Base-by-base conservation (phyloP, 768 basidiomycete genomes). In the Amyloporia xantha region DNA sequence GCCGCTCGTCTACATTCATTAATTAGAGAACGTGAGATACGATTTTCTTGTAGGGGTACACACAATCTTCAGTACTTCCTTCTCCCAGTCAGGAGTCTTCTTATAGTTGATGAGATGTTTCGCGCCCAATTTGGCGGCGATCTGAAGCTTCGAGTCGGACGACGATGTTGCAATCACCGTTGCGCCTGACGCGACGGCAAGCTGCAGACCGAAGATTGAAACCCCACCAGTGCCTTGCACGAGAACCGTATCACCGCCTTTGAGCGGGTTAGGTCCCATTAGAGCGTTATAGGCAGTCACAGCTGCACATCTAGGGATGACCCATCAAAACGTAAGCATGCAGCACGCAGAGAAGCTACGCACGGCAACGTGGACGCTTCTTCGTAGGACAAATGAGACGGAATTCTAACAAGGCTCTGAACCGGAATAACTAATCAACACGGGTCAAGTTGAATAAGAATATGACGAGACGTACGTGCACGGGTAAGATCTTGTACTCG, bases 121-220 rank as follows among this genome's bases (percentile, higher is more conserved):
- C 11, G 70, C 74, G 19, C 83, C 81, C 17, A 82, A 71, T 38
- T 70, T 71, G 39, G 68, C 63, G 7, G 72, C 80, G 24, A 74
- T 53, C 51, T 74, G 68, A 13, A 84, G 68, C 56, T 86, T 87
- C 41, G 73, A 71, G 54, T 84, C 80, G 0, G 79, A 80, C 0
- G 81, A 84, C 1, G 82, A 84, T 0, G 83, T 86, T 23, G 73
- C 71, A 54, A 87, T 82, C 49, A 84, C 81, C 1, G 65, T 74
- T 2, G 82, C 82, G 28, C 82, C 83, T 6, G 77, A 71, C 2
- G 79, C 77, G 37, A 80, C 71, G 2, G 83, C 82, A 39, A 86
- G 63, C 62, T 84, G 79, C 2, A 77, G 64, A 2, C 69, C 82
- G 55, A 78, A 82, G 35, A 75, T 73, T 1, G 78, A 78, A 3